These are phyloP conservation scores for Russula compacta DNA, from an alignment of 768 basidiomycete species.

Conservation along the genomic window DNA sequence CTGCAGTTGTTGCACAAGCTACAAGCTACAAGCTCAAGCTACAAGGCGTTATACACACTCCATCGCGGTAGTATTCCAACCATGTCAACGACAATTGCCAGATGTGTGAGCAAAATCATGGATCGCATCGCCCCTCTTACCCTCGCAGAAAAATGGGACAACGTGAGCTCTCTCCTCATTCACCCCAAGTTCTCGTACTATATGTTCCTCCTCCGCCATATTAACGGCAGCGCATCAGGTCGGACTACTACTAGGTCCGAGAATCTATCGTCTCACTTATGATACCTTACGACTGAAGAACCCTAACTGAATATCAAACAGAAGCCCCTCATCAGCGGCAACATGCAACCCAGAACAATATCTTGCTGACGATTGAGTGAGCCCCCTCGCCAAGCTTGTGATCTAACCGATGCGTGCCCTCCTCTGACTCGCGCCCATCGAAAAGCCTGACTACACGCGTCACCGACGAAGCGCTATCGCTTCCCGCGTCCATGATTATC, in stretches of 20 bases:
- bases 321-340: constrained; percentile 29
- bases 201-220: constrained; percentile 13
- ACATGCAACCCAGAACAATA: constrained; percentile 22
- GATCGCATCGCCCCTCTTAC: constrained; percentile 78
- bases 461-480: constrained; percentile 53
- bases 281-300: not conserved
- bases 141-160: constrained; percentile 90
- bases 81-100: constrained; percentile 31
- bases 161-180: constrained; percentile 45
- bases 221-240: constrained; percentile 21
- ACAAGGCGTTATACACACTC: no score
- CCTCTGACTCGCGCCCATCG: not conserved
- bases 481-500: constrained; percentile 57
- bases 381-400: not conserved
- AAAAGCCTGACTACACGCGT: constrained; percentile 66
- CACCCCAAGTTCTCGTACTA: not conserved
- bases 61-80: not conserved
- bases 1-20: no score
- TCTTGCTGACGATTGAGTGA: constrained; percentile 39
- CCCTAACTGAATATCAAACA: constrained; percentile 14
- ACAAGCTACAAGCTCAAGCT: no score
- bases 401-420: not conserved
- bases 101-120: constrained; percentile 57
- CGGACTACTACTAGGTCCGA: constrained; percentile 27
- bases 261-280: not conserved